Evolutionary conservation across 129 eudicot genomes (phyloP).

Genomic region (Arctium minus): DNA sequence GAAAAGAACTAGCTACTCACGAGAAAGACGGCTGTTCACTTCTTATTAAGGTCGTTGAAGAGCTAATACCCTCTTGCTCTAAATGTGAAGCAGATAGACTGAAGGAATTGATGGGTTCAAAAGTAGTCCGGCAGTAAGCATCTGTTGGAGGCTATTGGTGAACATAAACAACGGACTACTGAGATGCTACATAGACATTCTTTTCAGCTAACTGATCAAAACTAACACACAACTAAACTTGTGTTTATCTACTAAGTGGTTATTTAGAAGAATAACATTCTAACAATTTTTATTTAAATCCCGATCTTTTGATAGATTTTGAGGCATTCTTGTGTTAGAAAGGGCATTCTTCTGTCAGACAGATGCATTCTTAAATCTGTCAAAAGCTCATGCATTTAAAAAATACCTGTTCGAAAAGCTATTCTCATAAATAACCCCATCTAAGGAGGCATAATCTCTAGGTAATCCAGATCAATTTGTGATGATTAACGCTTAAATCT

Average conservation of each 20-base stretch:
- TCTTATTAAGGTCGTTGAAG: constrained; percentile 12
- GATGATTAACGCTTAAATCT: not conserved
- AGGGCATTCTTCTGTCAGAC: no score
- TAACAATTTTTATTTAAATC: not conserved
- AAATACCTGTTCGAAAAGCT: no score
- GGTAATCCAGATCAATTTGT: not conserved
- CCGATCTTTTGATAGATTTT: not conserved
- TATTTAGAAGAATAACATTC: not conserved
- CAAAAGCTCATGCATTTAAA: not conserved
- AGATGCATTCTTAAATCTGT: not conserved
- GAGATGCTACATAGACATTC: not conserved
- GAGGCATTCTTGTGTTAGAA: not conserved
- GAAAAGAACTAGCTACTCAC: not conserved
- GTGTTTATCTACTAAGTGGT: not conserved
- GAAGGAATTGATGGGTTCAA: constrained; percentile 16
- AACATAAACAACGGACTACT: not conserved
- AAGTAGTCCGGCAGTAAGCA: not conserved
- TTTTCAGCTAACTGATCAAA: not conserved
- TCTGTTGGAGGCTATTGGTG: not conserved
- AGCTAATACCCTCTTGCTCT: constrained; percentile 17
- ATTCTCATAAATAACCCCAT: not conserved
- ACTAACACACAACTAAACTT: not conserved
- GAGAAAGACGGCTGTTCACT: constrained; percentile 1
- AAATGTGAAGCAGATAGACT: constrained; percentile 14
- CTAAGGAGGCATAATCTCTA: not conserved